Evolutionary conservation across 805 yeast genomes (phyloP).

Genomic region (Candida endomychidarum): DNA sequence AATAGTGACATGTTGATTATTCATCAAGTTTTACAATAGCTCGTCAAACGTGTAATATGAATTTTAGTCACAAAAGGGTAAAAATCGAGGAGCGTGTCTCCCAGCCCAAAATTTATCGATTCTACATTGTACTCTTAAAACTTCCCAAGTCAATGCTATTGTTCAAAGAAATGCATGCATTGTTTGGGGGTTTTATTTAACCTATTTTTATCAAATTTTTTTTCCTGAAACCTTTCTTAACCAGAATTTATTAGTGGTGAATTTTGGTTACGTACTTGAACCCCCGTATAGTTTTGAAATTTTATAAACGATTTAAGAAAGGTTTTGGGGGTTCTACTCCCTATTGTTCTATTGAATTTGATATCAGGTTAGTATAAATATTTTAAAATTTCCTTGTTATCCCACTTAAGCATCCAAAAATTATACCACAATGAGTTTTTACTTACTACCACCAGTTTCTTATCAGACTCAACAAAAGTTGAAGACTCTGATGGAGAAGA

Average conservation of each 20-base stretch:
- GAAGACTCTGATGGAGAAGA: conserved; percentile 17
- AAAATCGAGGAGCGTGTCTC: not conserved
- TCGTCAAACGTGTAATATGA: too few relatives aligned
- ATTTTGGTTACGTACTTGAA: too few relatives aligned
- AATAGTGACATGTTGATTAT: too few relatives aligned
- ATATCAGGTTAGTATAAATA: conserved; percentile 6
- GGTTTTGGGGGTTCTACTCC: not conserved
- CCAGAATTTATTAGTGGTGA: too few relatives aligned
- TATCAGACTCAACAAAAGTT: conserved; percentile 43
- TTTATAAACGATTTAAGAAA: not conserved
- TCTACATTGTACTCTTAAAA: conserved; percentile 3
- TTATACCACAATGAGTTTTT: conserved; percentile 33
- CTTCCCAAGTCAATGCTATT: conserved; percentile 2
- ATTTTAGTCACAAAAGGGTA: not conserved
- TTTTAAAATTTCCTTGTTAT: not conserved
- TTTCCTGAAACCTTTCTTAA: not conserved
- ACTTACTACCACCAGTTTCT: conserved; percentile 38
- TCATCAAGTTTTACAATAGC: too few relatives aligned
- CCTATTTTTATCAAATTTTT: not conserved
- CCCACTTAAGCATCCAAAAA: not conserved
- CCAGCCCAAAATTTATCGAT: not conserved
- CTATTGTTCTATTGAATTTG: too few relatives aligned
- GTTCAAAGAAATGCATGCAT: not conserved
- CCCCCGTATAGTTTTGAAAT: too few relatives aligned
- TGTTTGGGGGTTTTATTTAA: conserved; percentile 7